Conservation (phyloP, 345 rosid species). For the Euclidium syriacum region DNA sequence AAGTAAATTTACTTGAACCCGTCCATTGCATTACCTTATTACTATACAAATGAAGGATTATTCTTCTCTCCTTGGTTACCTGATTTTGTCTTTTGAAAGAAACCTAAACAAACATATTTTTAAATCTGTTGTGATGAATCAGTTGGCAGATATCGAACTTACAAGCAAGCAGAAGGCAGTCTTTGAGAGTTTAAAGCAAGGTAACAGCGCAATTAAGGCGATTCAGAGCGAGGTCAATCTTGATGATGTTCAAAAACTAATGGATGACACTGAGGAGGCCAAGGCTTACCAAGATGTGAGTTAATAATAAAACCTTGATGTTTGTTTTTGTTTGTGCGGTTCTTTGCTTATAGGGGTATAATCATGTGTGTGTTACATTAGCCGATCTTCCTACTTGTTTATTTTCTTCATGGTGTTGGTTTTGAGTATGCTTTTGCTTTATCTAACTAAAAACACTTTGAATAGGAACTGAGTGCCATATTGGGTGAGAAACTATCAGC, state of each 20-base stretch:
- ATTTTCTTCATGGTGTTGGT: neutral
- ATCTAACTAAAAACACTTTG: neutral
- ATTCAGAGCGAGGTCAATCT: slow-evolving; percentile 82
- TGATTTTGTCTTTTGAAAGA: neutral
- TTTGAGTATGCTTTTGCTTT: neutral
- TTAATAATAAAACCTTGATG: neutral
- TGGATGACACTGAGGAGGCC: slow-evolving; percentile 96
- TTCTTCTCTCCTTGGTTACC: neutral
- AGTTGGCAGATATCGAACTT: slow-evolving; percentile 94
- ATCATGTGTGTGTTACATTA: neutral
- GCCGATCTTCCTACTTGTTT: neutral
- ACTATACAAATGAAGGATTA: neutral
- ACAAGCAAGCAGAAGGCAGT: slow-evolving; percentile 95
- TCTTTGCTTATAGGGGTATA: neutral
- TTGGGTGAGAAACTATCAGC: slow-evolving; percentile 87
- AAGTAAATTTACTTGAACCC: slow-evolving; percentile 39
- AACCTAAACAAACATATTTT: neutral
- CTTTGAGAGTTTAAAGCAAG: slow-evolving; percentile 84
- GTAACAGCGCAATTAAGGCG: slow-evolving; percentile 74
- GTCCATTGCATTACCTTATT: neutral
- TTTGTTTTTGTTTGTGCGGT: neutral
- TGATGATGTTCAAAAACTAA: slow-evolving; percentile 88
- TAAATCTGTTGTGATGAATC: slow-evolving; percentile 4
- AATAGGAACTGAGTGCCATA: slow-evolving; percentile 81
- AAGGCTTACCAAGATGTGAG: slow-evolving; percentile 95